Conservation (phyloP, 164 flowering plant species). For the Chloranthus sessilifolius region DNA sequence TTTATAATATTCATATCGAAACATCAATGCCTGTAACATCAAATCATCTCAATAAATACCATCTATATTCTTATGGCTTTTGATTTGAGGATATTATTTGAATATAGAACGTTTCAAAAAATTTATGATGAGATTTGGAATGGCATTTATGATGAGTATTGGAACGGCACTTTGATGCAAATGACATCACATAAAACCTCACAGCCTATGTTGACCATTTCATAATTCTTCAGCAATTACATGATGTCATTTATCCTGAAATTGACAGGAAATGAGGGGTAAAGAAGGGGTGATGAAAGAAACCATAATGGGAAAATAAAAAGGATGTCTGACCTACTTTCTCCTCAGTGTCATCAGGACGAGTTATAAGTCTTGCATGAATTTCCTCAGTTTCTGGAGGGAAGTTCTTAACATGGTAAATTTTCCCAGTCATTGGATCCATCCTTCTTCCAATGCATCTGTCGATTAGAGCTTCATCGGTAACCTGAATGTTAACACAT, state of each 20-base stretch:
- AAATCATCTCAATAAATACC: too few relatives aligned
- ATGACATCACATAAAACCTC: too few relatives aligned
- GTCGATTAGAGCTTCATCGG: conserved; percentile 85
- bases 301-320: neutral
- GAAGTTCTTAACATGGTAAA: conserved; percentile 65
- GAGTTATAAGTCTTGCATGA: conserved; percentile 59
- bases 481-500: conserved; percentile 61
- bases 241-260: neutral
- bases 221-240: neutral
- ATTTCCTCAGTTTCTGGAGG: conserved; percentile 89
- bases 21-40: too few relatives aligned
- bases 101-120: too few relatives aligned
- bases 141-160: too few relatives aligned
- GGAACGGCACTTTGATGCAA: too few relatives aligned
- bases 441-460: conserved; percentile 91
- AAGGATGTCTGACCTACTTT: conserved; percentile 38
- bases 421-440: conserved; percentile 87
- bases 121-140: too few relatives aligned
- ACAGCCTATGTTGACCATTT: too few relatives aligned
- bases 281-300: neutral
- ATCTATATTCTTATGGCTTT: too few relatives aligned
- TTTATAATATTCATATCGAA: too few relatives aligned
- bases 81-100: too few relatives aligned
- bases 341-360: conserved; percentile 85
- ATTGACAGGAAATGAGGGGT: neutral